Evolutionary conservation across 148 eudicot species (phyloP).

Genomic region (Dysphania ambrosioides): DNA sequence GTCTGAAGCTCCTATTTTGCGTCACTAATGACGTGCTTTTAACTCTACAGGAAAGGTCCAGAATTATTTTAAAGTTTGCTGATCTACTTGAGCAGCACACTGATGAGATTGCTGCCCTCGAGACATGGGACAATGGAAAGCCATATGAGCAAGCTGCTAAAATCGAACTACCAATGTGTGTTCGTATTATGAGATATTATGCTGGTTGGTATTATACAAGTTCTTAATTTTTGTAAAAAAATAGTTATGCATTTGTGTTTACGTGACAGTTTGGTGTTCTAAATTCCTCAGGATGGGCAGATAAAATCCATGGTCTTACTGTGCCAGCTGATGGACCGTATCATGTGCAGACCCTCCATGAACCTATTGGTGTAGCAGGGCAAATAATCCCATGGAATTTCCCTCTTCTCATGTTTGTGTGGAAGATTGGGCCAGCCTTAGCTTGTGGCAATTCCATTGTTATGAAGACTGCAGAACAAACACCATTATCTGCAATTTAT

Average conservation of each 20-base stretch:
- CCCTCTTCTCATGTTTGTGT: constrained; percentile 74
- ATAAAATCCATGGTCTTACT: constrained; percentile 79
- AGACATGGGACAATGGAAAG: constrained; percentile 79
- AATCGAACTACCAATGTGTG: constrained; percentile 57
- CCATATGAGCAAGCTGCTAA: constrained; percentile 56
- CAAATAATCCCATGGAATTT: constrained; percentile 90
- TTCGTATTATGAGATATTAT: constrained; percentile 56
- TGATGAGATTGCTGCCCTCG: constrained; percentile 71
- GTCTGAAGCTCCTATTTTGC: neutral
- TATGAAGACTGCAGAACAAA: constrained; percentile 75
- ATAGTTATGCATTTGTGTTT: neutral
- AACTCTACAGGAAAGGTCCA: constrained; percentile 50
- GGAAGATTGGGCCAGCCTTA: constrained; percentile 79
- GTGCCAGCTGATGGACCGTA: constrained; percentile 66
- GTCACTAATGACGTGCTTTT: neutral
- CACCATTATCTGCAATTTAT: constrained; percentile 64
- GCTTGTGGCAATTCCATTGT: constrained; percentile 79
- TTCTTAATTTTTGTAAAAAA: neutral
- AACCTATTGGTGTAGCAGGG: constrained; percentile 79
- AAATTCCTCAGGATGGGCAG: constrained; percentile 58
- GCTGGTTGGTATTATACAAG: constrained; percentile 42
- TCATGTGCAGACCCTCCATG: constrained; percentile 64
- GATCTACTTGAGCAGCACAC: constrained; percentile 69
- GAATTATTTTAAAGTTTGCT: constrained; percentile 50
- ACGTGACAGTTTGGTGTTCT: neutral